These are phyloP conservation scores for Trichoderma sp. DNA, from an alignment of 2,329 filamentous ascomycete species.

Conservation along the genomic window DNA sequence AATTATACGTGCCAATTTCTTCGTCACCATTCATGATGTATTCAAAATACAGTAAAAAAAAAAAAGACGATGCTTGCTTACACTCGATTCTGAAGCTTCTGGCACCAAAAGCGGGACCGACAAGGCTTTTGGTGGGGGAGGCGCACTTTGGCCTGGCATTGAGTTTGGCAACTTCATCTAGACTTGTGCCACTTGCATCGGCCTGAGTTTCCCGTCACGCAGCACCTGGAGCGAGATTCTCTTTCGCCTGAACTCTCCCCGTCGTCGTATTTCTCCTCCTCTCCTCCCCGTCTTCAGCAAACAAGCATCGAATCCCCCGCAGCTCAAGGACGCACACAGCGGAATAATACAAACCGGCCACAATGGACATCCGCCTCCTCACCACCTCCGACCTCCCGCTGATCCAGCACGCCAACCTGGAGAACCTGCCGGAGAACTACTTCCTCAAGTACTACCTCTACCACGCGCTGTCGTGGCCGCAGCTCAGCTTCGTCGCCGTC, in stretches of 20 bases:
- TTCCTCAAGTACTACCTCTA: conserved; percentile 99
- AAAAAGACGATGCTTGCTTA: background rate
- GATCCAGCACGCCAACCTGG: conserved; percentile 97
- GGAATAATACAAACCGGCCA: background rate
- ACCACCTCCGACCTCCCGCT: conserved; percentile 79
- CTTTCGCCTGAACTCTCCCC: background rate
- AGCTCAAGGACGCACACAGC: background rate
- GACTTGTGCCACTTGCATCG: background rate
- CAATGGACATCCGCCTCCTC: conserved; percentile 89
- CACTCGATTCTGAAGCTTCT: background rate
- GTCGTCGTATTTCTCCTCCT: background rate
- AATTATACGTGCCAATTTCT: rapidly evolving
- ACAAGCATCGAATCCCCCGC: too few relatives aligned
- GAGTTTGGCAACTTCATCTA: conserved; percentile 1
- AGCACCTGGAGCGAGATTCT: background rate
- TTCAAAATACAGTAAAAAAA: background rate
- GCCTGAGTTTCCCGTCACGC: background rate
- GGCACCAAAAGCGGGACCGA: background rate
- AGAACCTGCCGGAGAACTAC: conserved; percentile 99
- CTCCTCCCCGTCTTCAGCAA: background rate
- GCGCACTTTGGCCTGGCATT: background rate
- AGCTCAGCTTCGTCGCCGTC: conserved; percentile 93
- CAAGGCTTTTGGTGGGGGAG: conserved; percentile 17
- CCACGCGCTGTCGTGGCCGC: conserved; percentile 96
- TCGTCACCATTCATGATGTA: too few relatives aligned